Evolutionary conservation across 768 basidiomycete genomes (phyloP).

Genomic region (Podaxis sp.): DNA sequence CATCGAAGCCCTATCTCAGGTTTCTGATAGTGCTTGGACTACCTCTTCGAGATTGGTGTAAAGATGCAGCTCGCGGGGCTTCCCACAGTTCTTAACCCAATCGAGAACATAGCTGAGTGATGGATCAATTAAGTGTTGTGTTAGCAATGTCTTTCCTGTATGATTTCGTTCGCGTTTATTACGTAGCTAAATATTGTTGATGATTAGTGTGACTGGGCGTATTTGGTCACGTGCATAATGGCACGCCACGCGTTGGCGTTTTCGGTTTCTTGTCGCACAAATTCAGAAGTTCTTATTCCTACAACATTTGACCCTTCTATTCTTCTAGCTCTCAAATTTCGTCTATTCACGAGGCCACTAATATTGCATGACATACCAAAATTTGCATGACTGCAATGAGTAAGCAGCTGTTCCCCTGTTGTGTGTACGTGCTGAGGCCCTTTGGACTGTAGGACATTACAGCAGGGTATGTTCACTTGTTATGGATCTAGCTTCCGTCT

Average conservation of each 20-base stretch:
- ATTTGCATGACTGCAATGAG: not conserved
- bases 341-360: not conserved
- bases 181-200: too few relatives aligned
- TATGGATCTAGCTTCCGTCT: not conserved
- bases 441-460: not conserved
- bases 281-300: not conserved
- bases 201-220: not conserved
- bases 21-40: slow-evolving; percentile 74
- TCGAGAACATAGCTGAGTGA: too few relatives aligned
- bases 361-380: not conserved
- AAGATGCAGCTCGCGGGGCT: slow-evolving; percentile 73
- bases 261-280: not conserved
- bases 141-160: not conserved
- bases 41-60: slow-evolving; percentile 85
- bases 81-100: slow-evolving; percentile 40
- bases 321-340: not conserved
- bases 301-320: not conserved
- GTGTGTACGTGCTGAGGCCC: not conserved
- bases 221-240: not conserved
- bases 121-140: not conserved
- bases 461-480: not conserved
- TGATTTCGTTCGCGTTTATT: too few relatives aligned
- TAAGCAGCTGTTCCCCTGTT: not conserved
- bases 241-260: not conserved
- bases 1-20: not conserved